Conservation (phyloP, 1,139 yeast genomes). For the Blastobotrys capitulatus region DNA sequence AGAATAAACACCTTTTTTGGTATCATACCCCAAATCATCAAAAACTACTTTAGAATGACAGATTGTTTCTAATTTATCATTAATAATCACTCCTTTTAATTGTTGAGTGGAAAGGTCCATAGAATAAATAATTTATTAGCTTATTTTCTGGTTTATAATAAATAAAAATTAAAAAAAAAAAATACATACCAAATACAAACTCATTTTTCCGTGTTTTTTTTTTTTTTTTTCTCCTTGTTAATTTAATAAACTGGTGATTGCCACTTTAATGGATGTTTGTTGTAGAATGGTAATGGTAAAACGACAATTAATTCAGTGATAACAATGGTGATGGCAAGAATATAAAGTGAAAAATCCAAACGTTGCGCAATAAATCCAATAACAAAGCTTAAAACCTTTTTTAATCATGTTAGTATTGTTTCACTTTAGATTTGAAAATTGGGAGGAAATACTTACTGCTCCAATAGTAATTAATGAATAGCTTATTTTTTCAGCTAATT, state of each 20-base stretch:
- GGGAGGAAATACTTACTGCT: slow-evolving; percentile 26
- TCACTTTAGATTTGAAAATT: too few species aligned
- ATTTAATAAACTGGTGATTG: slow-evolving; percentile 14
- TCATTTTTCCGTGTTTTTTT: background rate
- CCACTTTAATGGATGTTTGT: slow-evolving; percentile 43
- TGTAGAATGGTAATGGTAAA: slow-evolving; percentile 55
- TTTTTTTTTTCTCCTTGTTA: background rate
- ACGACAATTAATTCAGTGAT: slow-evolving; percentile 40
- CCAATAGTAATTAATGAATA: slow-evolving; percentile 31
- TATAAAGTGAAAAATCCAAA: slow-evolving; percentile 35
- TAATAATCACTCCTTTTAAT: slow-evolving; percentile 64
- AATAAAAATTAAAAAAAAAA: background rate
- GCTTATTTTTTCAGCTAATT: slow-evolving; percentile 34
- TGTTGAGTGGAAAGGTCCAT: slow-evolving; percentile 88
- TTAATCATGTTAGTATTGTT: background rate
- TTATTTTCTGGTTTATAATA: slow-evolving; percentile 3
- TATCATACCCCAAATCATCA: slow-evolving; percentile 61
- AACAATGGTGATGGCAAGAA: slow-evolving; percentile 37
- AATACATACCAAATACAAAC: slow-evolving; percentile 10
- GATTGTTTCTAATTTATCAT: slow-evolving; percentile 44
- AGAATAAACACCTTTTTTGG: slow-evolving; percentile 65
- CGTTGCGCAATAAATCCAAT: slow-evolving; percentile 45
- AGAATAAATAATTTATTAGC: background rate
- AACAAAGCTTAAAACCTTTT: slow-evolving; percentile 34
- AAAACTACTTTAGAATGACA: slow-evolving; percentile 64